Evolutionary conservation across 208 protist species (phyloP), one percentile per base, ranked within the genome.

Genomic region (Wallacemonas sp.): DNA sequence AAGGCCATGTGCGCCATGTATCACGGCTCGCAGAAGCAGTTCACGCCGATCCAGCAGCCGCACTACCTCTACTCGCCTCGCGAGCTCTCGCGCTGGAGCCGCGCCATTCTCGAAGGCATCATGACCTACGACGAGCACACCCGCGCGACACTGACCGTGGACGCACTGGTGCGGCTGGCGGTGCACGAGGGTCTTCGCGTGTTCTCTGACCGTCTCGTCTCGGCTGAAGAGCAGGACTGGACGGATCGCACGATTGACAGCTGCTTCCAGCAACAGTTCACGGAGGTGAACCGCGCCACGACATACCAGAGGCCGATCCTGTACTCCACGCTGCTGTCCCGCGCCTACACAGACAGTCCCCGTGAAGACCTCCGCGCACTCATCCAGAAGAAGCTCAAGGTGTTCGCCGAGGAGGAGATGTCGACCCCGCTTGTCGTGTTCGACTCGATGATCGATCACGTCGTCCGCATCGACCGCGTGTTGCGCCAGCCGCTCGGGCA

Each of bases 11-110:
- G 99, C 16, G 85, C 92, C 41, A 92, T 99, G 64, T 99, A 99
- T 74, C 72, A 69, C 4, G 63, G 58, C n/a, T 98, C 93, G 1
- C 97, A 99, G 81, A 63, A 85, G 38, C 87, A 74, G 26, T 99
- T 99, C 80, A 98, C 93, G 1, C 82, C 97, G 9, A 86, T 97
- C 61, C 88, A 97, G 65, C 96, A 99, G 69, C 92, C 94, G 33
- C 98, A 99, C 81, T 99, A 99, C 85, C 87, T 99, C 41, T 99
- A 99, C 91, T 98, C 91, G 19, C 98, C 98, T 1, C 90, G 99
- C 69, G 98, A 99, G 78, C 86, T 99, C 12, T 98, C 96, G 19
- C 93, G 98, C 27, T 99, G 98, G 98, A 82, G 93, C 23, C 91
- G 98, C n/a, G 97, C 99, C 19, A 70, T 99, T n/a, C 87, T 97